Evolutionary conservation across 805 yeast species (phyloP).

Genomic region (Metschnikowia bowlesiae): DNA sequence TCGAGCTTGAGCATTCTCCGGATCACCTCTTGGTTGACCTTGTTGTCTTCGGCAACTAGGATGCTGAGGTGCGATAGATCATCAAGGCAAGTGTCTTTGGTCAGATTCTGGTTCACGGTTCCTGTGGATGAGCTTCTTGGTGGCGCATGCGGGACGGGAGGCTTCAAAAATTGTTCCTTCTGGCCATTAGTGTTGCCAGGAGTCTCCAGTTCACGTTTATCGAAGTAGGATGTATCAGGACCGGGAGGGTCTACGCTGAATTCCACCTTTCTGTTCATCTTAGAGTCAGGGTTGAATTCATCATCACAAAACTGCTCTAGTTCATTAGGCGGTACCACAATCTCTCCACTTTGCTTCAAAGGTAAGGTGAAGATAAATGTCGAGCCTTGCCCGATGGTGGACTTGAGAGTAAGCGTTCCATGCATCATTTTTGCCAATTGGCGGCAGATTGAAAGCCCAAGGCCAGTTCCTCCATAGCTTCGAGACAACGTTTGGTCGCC

Average conservation of each 20-base stretch:
- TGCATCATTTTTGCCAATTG: slow-evolving; percentile 90
- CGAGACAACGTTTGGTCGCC: slow-evolving; percentile 93
- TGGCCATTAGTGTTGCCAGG: not conserved
- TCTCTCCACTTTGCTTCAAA: slow-evolving; percentile 58
- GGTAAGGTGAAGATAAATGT: slow-evolving; percentile 80
- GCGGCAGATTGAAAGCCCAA: slow-evolving; percentile 83
- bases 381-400: slow-evolving; percentile 78
- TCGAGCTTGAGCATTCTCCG: slow-evolving; percentile 82
- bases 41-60: slow-evolving; percentile 90
- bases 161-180: not conserved
- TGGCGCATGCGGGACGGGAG: not conserved
- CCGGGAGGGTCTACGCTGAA: slow-evolving; percentile 24
- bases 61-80: slow-evolving; percentile 42
- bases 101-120: slow-evolving; percentile 12
- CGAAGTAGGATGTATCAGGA: not conserved
- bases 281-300: slow-evolving; percentile 57
- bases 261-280: slow-evolving; percentile 47
- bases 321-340: slow-evolving; percentile 35
- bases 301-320: slow-evolving; percentile 52
- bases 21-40: slow-evolving; percentile 92
- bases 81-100: slow-evolving; percentile 20
- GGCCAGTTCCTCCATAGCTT: slow-evolving; percentile 93
- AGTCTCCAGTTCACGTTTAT: not conserved
- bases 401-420: slow-evolving; percentile 72
- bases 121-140: slow-evolving; percentile 12